Evolutionary conservation across 2,329 filamentous ascomycete species (phyloP).

Genomic region (Sclerotinia sclerotiorum): DNA sequence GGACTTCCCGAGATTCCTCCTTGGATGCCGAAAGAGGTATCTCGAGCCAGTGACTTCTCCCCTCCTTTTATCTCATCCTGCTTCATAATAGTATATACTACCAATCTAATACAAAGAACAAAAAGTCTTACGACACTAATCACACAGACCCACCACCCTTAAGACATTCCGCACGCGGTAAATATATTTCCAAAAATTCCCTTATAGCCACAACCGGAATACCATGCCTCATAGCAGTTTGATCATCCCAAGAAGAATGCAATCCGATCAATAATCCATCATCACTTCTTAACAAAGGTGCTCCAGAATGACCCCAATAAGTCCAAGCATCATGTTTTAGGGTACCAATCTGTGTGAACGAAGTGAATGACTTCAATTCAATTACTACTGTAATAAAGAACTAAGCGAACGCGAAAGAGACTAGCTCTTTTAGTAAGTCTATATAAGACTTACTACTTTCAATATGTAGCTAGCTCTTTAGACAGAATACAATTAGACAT

Average conservation of each 20-base stretch:
- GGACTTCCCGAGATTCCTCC: neutral
- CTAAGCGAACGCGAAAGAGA: no score
- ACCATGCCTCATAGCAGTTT: conserved; percentile 52
- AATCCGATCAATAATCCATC: conserved; percentile 48
- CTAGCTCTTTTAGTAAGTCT: no score
- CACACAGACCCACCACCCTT: neutral
- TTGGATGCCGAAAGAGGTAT: neutral
- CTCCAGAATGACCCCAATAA: conserved; percentile 57
- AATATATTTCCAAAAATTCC: neutral
- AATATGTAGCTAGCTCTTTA: no score
- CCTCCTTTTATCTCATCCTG: neutral
- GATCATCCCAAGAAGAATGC: conserved; percentile 55
- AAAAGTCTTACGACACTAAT: neutral
- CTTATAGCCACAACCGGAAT: conserved; percentile 47
- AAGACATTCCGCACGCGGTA: neutral
- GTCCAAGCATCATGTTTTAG: conserved; percentile 57
- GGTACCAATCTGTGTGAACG: no score
- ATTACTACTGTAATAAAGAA: no score
- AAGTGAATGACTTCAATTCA: no score
- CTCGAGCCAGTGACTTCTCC: neutral
- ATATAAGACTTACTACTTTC: no score
- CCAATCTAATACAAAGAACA: neutral
- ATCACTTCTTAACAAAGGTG: conserved; percentile 46
- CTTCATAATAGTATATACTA: neutral
- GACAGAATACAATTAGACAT: no score